These are phyloP conservation scores for Xylaria venustula DNA, from an alignment of 495 filamentous ascomycete species.

Conservation along the genomic window DNA sequence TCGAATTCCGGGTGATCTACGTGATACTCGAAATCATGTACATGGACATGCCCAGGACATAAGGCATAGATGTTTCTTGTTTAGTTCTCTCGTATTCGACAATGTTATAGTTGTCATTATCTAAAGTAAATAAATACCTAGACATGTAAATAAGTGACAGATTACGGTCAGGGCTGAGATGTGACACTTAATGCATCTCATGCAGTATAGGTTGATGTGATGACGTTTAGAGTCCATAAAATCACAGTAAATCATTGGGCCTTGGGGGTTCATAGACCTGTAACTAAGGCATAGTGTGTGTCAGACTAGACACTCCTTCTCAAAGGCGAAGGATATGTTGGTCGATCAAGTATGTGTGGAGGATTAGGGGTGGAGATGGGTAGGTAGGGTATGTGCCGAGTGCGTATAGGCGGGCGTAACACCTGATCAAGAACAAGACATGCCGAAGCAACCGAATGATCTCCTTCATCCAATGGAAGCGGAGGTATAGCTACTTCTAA, in stretches of 20 bases:
- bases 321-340: not conserved
- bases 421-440: not conserved
- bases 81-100: no score
- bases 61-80: no score
- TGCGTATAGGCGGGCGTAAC: not conserved
- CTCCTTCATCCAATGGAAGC: not conserved
- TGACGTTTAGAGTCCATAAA: not conserved
- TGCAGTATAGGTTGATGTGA: not conserved
- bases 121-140: no score
- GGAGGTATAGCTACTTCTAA: not conserved
- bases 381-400: not conserved
- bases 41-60: no score
- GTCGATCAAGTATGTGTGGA: not conserved
- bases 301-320: not conserved
- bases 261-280: not conserved
- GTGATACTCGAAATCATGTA: not conserved
- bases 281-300: not conserved
- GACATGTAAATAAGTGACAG: not conserved
- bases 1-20: not conserved
- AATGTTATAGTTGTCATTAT: no score
- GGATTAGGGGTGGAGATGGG: not conserved
- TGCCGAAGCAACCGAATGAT: not conserved
- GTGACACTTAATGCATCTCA: not conserved
- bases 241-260: not conserved
- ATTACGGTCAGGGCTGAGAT: not conserved